These are phyloP conservation scores for Tricholoma furcatifolium DNA, from an alignment of 768 basidiomycete genomes.

Conservation along the genomic window DNA sequence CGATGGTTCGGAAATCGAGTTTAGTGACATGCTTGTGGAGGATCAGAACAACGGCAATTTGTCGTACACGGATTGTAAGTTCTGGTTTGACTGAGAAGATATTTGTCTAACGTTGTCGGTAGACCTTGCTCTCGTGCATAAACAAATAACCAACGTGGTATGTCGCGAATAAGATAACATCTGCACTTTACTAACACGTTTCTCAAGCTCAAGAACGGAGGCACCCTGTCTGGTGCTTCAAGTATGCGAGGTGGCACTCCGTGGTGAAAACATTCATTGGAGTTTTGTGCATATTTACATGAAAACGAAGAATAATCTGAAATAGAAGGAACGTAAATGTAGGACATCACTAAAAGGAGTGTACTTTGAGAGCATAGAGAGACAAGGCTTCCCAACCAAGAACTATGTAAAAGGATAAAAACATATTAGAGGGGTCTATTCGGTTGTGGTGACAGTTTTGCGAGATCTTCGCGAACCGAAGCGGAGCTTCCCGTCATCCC, in stretches of 20 bases:
- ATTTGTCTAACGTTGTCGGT: conserved; percentile 7
- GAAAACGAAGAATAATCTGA: conserved; percentile 6
- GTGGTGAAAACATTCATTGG: conserved; percentile 30
- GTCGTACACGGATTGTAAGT: conserved; percentile 87
- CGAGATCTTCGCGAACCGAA: conserved; percentile 70
- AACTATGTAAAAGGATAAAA: conserved; percentile 15
- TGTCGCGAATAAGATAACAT: conserved; percentile 17
- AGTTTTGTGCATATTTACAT: conserved; percentile 24
- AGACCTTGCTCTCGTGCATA: conserved; percentile 51
- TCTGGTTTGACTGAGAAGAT: background rate
- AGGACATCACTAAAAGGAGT: conserved; percentile 28
- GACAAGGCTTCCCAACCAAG: conserved; percentile 17
- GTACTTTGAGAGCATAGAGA: conserved; percentile 21
- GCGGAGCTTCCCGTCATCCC: conserved; percentile 64
- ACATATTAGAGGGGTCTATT: conserved; percentile 16
- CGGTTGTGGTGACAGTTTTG: conserved; percentile 37
- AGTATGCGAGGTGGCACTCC: conserved; percentile 37
- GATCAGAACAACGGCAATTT: conserved; percentile 96
- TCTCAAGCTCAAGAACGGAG: conserved; percentile 37
- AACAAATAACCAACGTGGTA: conserved; percentile 48
- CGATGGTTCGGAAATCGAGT: conserved; percentile 92
- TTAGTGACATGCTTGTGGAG: conserved; percentile 95
- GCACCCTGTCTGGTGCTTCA: conserved; percentile 35
- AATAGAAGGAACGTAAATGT: conserved; percentile 28
- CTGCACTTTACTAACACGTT: background rate